Evolutionary conservation across 164 flowering plant genomes (phyloP), one percentile per base, ranked within the genome.

Genomic region (Vitis riparia): DNA sequence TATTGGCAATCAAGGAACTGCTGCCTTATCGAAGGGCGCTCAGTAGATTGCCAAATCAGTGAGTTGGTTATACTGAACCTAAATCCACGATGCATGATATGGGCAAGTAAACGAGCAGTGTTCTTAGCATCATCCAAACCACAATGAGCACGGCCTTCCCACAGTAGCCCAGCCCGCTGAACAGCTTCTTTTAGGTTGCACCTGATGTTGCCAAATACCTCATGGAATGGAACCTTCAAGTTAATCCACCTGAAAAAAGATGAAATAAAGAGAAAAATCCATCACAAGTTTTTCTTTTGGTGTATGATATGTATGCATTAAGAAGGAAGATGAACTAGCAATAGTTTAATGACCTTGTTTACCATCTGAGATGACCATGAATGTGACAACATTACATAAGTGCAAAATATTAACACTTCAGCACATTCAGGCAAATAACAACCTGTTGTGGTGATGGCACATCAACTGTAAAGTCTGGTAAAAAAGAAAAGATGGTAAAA

Each of bases 91-190:
- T 65, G 80, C 97, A 96, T 89, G 62, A 96, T 77, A 27, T 77
- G 71, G n/a, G 94, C 71, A 60, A 96, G 94, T 3, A 96, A 80
- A 51, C 91, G 90, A 59, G 99, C 98, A 44, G 99, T 96, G 81
- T 96, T 96, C 68, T 83, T 86, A 29, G 99, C 99, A 65, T 96
- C 99, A 74, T 96, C 98, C 16, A 96, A 79, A 16, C 99, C 99
- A 77, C 97, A 92, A 75, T 96, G 99, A 68, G 97, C 88, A 67
- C 98, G 98, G n/a, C 99, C 99, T 67, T 92, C 87, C 99, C 99
- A 96, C 19, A 71, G 70, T 55, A 96, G 75, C 27, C 99, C 99
- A 19, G 98, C 95, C 79, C 81, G 77, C 75, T 92, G 84, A 23
- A 96, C 99, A 8, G 99, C 98, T 63, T 96, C 94, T 80, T 89